phyloP scores from a whole-genome alignment of 768 basidiomycete genomes.

The Hygrophoropsis aurantiaca region DNA sequence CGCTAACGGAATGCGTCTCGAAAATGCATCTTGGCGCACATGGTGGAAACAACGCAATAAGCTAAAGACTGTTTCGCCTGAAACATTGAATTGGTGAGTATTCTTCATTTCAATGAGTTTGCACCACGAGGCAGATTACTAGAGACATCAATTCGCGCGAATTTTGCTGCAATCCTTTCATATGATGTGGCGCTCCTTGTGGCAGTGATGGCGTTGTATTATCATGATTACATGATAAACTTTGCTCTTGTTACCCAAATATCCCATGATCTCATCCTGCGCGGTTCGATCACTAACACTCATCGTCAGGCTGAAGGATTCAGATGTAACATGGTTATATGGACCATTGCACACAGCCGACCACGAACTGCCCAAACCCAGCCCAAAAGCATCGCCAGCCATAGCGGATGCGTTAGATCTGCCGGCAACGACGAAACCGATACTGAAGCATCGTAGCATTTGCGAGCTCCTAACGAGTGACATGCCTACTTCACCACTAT shows the following conservation, averaged over 20 bases:
- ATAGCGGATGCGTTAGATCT: conserved; percentile 36
- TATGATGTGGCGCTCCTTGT: background rate
- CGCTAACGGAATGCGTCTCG: conserved; percentile 88
- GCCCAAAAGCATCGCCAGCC: conserved; percentile 43
- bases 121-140: background rate
- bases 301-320: conserved; percentile 88
- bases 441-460: conserved; percentile 93
- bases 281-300: conserved; percentile 11
- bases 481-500: conserved; percentile 59
- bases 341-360: conserved; percentile 95
- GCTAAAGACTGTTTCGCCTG: conserved; percentile 91
- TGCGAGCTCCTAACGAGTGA: conserved; percentile 84
- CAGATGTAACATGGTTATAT: conserved; percentile 98
- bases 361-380: conserved; percentile 73
- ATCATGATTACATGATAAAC: background rate
- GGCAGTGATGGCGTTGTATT: conserved; percentile 1
- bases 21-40: conserved; percentile 98
- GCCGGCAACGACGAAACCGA: conserved; percentile 67
- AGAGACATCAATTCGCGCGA: conserved; percentile 7
- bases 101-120: background rate
- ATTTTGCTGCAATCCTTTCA: background rate
- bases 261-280: background rate
- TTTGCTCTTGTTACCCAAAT: background rate
- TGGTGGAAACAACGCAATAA: conserved; percentile 99
- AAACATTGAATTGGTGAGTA: conserved; percentile 95